Evolutionary conservation across 2,329 filamentous ascomycete species (phyloP).

Genomic region (Thermomyces lanuginosus): DNA sequence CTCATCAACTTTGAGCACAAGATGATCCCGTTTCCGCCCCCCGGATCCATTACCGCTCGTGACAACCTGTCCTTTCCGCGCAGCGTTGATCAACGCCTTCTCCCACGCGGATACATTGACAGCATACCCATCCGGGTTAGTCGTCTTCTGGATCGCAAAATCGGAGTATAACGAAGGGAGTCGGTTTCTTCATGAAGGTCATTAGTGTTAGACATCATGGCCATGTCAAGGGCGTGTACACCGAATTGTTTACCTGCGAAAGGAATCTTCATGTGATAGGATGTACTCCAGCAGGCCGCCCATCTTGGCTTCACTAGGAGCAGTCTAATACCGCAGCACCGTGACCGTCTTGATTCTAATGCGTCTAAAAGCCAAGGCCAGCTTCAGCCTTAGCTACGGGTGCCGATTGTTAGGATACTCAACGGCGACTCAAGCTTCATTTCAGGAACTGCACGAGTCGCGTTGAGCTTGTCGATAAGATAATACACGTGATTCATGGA

Average conservation of each 20-base stretch:
- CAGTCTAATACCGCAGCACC: too few species aligned
- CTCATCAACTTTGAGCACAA: constrained; percentile 40
- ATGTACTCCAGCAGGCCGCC: constrained; percentile 53
- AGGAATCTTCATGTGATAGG: constrained; percentile 43
- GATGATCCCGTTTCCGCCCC: constrained; percentile 26
- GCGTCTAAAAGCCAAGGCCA: too few species aligned
- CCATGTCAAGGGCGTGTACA: not conserved
- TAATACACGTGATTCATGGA: too few species aligned
- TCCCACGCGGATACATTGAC: constrained; percentile 72
- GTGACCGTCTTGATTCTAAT: too few species aligned
- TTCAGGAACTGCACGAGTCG: too few species aligned
- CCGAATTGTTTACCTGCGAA: constrained; percentile 34
- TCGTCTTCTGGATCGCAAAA: constrained; percentile 54
- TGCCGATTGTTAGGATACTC: too few species aligned
- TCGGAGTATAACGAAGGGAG: constrained; percentile 80
- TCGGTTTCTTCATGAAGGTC: constrained; percentile 43
- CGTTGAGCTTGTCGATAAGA: too few species aligned
- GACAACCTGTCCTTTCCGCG: constrained; percentile 45
- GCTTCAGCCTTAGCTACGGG: too few species aligned
- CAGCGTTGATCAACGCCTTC: constrained; percentile 52
- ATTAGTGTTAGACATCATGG: not conserved
- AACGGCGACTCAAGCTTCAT: too few species aligned
- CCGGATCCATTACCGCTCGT: constrained; percentile 10
- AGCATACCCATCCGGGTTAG: constrained; percentile 71
- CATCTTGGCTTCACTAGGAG: too few species aligned